Conservation (phyloP, 805 yeast species). For the Lipomyces yamanashiensis region DNA sequence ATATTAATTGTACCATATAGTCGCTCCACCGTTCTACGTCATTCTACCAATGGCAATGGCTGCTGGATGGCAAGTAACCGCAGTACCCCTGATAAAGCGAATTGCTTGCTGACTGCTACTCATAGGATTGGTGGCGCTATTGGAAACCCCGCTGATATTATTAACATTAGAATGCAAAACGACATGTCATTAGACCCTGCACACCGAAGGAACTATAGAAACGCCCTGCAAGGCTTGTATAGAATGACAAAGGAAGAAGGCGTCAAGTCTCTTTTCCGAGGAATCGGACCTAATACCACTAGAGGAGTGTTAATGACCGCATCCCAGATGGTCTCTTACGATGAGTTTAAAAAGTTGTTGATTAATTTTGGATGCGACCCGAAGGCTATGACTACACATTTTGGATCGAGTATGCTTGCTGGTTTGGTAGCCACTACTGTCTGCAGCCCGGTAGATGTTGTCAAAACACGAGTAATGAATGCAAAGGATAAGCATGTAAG, state of each 20-base stretch:
- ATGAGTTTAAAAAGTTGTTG: constrained; percentile 66
- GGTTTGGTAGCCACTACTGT: constrained; percentile 90
- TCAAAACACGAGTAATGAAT: constrained; percentile 87
- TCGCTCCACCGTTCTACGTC: constrained; percentile 59
- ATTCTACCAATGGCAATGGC: constrained; percentile 80
- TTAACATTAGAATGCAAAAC: constrained; percentile 76
- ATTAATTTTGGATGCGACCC: constrained; percentile 61
- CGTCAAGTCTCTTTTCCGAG: constrained; percentile 63
- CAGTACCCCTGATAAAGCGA: neutral
- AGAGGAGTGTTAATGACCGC: constrained; percentile 90
- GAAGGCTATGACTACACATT: constrained; percentile 69
- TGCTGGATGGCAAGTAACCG: constrained; percentile 60
- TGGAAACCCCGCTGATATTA: constrained; percentile 88
- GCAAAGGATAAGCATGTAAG: constrained; percentile 42
- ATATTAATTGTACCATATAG: constrained; percentile 47
- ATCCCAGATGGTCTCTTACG: constrained; percentile 87
- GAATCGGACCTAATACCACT: constrained; percentile 74
- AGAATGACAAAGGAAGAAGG: constrained; percentile 69
- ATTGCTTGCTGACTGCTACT: neutral
- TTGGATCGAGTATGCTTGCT: constrained; percentile 75
- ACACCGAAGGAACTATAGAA: constrained; percentile 71
- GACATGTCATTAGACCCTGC: constrained; percentile 70
- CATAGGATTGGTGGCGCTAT: constrained; percentile 71
- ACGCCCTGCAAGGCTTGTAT: constrained; percentile 76
- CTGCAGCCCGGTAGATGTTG: constrained; percentile 91